Evolutionary conservation across 2,329 filamentous ascomycete genomes (phyloP).

Genomic region (Endoconidiophora polonica): DNA sequence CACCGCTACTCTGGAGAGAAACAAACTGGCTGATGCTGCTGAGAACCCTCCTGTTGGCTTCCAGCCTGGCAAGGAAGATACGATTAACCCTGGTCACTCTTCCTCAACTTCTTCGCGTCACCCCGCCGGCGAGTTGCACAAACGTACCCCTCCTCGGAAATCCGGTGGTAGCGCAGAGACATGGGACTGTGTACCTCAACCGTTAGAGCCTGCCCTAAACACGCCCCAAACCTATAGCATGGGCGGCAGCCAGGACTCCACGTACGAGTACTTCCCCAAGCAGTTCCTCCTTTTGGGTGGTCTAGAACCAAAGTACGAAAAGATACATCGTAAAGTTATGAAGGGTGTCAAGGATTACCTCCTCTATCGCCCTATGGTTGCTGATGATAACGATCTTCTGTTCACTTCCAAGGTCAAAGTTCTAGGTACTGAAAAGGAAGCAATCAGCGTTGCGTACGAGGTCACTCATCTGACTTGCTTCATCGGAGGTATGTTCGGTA

Average conservation of each 20-base stretch:
- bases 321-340: constrained; percentile 52
- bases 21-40: constrained; percentile 9
- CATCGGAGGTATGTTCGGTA: constrained; percentile 51
- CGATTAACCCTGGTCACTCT: too few species aligned
- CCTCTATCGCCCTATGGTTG: constrained; percentile 61
- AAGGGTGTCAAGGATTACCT: constrained; percentile 55
- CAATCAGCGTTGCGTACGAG: constrained; percentile 37
- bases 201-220: constrained; percentile 32
- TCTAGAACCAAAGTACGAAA: constrained; percentile 51
- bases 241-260: constrained; percentile 52
- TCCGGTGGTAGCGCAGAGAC: background rate
- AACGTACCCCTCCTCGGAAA: background rate
- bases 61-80: background rate
- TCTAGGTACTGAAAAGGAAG: constrained; percentile 24
- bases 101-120: too few species aligned
- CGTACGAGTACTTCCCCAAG: constrained; percentile 56
- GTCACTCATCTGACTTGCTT: constrained; percentile 50
- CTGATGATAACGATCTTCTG: constrained; percentile 50
- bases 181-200: constrained; percentile 39
- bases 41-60: constrained; percentile 5
- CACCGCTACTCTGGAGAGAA: constrained; percentile 22
- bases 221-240: constrained; percentile 37
- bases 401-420: constrained; percentile 49
- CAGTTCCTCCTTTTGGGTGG: constrained; percentile 60
- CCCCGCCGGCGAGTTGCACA: background rate